These are phyloP conservation scores for Gymnopus androsaceus DNA, from an alignment of 1,284 basidiomycete genomes.

Conservation along the genomic window DNA sequence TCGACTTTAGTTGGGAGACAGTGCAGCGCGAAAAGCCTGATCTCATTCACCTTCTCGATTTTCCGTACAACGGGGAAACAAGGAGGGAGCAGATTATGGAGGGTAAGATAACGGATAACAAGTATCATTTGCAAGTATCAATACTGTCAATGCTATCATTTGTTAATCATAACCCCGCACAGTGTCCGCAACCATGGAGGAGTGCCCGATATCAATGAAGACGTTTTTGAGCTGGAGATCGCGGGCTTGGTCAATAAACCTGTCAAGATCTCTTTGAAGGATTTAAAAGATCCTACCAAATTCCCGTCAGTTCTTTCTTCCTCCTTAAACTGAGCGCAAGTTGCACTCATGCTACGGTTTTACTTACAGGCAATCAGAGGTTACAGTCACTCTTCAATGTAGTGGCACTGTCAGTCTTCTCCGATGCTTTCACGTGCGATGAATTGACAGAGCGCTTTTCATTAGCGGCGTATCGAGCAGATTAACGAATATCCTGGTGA, in stretches of 20 bases:
- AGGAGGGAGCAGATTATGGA: slow-evolving; percentile 42
- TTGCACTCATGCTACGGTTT: neutral
- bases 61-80: slow-evolving; percentile 56
- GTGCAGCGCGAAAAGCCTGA: slow-evolving; percentile 56
- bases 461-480: slow-evolving; percentile 50
- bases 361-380: slow-evolving; percentile 43
- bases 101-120: slow-evolving; percentile 48
- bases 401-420: slow-evolving; percentile 40
- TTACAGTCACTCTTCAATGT: slow-evolving; percentile 57
- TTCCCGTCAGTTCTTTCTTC: slow-evolving; percentile 42
- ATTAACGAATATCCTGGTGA: slow-evolving; percentile 58
- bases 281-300: slow-evolving; percentile 45
- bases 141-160: slow-evolving; percentile 21
- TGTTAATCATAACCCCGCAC: slow-evolving; percentile 12
- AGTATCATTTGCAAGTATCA: slow-evolving; percentile 47
- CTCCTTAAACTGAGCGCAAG: neutral
- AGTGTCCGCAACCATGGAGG: slow-evolving; percentile 21
- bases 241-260: slow-evolving; percentile 50
- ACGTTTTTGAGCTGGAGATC: slow-evolving; percentile 45
- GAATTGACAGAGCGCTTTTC: neutral
- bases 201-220: slow-evolving; percentile 18
- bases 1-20: slow-evolving; percentile 55
- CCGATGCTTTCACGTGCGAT: neutral
- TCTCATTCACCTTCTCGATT: slow-evolving; percentile 55
- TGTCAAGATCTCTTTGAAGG: slow-evolving; percentile 44